Percentiles rank a stretch among this genome's conserved stretches.
These are phyloP conservation scores for Mycena floridula DNA, from an alignment of 768 basidiomycete species.

Conservation along the genomic window DNA sequence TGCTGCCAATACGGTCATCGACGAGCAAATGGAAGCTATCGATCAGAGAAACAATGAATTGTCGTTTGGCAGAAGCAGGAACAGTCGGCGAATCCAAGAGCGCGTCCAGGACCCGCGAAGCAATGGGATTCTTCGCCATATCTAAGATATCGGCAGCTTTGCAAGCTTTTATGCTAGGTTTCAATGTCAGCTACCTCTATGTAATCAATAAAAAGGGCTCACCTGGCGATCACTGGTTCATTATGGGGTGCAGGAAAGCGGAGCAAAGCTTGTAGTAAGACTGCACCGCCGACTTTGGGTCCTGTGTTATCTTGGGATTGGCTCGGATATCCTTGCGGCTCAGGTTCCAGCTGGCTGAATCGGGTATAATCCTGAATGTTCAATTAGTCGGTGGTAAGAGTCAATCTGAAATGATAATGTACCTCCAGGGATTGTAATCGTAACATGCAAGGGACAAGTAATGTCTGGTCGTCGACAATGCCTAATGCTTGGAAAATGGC, in stretches of 20 bases:
- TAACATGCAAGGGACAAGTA: slow-evolving; percentile 66
- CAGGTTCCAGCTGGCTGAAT: too few relatives aligned
- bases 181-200: slow-evolving; percentile 1
- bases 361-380: too few relatives aligned
- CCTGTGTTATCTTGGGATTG: too few relatives aligned
- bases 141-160: slow-evolving; percentile 50
- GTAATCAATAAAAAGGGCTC: slow-evolving; percentile 10
- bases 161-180: slow-evolving; percentile 50
- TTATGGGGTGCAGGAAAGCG: slow-evolving; percentile 63
- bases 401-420: too few relatives aligned
- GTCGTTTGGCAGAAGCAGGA: slow-evolving; percentile 56
- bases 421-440: slow-evolving; percentile 47
- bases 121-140: slow-evolving; percentile 46
- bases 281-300: slow-evolving; percentile 72
- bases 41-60: slow-evolving; percentile 68
- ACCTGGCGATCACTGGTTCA: slow-evolving; percentile 68
- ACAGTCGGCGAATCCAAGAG: slow-evolving; percentile 67
- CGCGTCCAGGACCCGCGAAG: slow-evolving; percentile 78
- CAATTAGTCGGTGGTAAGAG: too few relatives aligned
- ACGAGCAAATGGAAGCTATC: slow-evolving; percentile 77
- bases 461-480: slow-evolving; percentile 37
- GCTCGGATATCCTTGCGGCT: too few relatives aligned
- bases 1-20: slow-evolving; percentile 86
- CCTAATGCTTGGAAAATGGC: slow-evolving; percentile 52
- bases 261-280: slow-evolving; percentile 81